Conservation (phyloP, 805 yeast species). For the Candida sonorensis region DNA sequence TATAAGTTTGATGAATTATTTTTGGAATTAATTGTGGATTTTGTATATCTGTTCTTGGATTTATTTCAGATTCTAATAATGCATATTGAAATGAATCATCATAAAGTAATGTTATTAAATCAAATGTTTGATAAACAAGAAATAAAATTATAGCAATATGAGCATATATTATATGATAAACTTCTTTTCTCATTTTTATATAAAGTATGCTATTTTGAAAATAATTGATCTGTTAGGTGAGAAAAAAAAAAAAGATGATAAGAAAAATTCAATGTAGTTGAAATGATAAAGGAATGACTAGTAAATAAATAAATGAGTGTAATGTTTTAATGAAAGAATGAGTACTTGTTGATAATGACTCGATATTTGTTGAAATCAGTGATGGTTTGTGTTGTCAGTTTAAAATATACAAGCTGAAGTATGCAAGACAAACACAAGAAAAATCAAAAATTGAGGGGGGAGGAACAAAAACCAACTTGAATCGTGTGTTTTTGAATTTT, state of each 20-base stretch:
- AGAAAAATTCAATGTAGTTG: too few relatives aligned
- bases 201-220: too few relatives aligned
- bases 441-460: not conserved
- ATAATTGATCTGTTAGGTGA: not conserved
- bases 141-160: conserved; percentile 50
- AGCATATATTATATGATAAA: conserved; percentile 51
- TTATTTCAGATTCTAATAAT: conserved; percentile 53
- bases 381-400: not conserved
- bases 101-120: conserved; percentile 64
- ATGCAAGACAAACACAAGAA: not conserved
- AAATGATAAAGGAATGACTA: too few relatives aligned
- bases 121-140: conserved; percentile 58
- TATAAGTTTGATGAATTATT: conserved; percentile 91
- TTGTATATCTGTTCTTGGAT: conserved; percentile 37
- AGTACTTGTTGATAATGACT: too few relatives aligned
- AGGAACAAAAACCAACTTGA: too few relatives aligned
- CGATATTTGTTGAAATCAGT: too few relatives aligned
- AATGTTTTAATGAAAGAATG: too few relatives aligned
- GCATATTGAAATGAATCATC: conserved; percentile 68
- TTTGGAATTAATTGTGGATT: conserved; percentile 67
- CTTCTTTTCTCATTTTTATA: conserved; percentile 61
- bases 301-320: too few relatives aligned
- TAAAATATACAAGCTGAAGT: not conserved
- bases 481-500: too few relatives aligned
- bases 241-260: not conserved